These are phyloP conservation scores for Ophiostoma australiae DNA, from an alignment of 2,329 filamentous ascomycete species.

Conservation along the genomic window DNA sequence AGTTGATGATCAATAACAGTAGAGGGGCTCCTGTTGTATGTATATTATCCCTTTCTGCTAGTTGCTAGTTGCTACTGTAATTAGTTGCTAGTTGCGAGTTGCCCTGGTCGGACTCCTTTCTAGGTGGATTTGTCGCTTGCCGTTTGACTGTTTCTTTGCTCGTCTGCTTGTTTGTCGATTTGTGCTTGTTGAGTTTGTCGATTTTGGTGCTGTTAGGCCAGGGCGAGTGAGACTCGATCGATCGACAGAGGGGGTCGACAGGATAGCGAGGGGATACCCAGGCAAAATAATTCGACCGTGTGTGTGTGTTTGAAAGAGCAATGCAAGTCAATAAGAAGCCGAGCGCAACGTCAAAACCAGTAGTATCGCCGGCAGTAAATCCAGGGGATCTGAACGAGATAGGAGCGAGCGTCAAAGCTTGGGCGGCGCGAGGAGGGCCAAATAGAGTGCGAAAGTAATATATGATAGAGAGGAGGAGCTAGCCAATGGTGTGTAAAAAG, in stretches of 20 bases:
- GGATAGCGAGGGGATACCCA: background rate
- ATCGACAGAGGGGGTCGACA: background rate
- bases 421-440: background rate
- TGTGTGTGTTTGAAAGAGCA: background rate
- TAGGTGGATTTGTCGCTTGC: background rate
- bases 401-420: conserved; percentile 11
- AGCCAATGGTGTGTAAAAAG: conserved; percentile 14
- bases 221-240: conserved; percentile 7
- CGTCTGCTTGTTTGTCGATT: background rate
- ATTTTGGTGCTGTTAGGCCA: background rate
- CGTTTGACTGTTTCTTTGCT: background rate
- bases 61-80: conserved; percentile 15
- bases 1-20: conserved; percentile 27
- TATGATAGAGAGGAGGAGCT: background rate
- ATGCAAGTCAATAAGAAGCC: background rate
- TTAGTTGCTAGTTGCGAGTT: background rate
- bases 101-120: conserved; percentile 9
- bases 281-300: background rate
- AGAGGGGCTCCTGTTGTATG: conserved; percentile 19
- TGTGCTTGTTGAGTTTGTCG: background rate
- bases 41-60: conserved; percentile 19
- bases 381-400: background rate
- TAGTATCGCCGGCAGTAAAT: background rate
- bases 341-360: background rate
- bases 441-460: conserved; percentile 4